Conservation (phyloP, 768 basidiomycete genomes). For the Termitomyces bulborhizus region DNA sequence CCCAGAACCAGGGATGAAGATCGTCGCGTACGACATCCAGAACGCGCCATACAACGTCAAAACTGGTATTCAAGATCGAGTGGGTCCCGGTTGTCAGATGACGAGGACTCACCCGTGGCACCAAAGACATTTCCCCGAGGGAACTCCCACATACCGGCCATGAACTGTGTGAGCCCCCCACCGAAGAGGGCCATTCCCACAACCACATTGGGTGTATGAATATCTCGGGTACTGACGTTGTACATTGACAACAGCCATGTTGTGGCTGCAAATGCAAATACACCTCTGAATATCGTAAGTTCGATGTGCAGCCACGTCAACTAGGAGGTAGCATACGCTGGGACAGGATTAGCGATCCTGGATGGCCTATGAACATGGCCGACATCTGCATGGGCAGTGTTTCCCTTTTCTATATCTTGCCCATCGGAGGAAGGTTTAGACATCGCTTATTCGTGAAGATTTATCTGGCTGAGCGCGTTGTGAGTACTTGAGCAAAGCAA, state of each 20-base stretch:
- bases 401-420: conserved; percentile 3
- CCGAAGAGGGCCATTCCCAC: conserved; percentile 72
- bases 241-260: conserved; percentile 67
- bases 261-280: conserved; percentile 38
- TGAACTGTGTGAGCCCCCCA: conserved; percentile 73
- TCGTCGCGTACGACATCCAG: conserved; percentile 73
- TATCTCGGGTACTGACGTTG: conserved; percentile 47
- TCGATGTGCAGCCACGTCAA: not conserved
- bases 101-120: conserved; percentile 43
- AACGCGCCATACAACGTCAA: conserved; percentile 73
- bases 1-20: conserved; percentile 62
- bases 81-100: not conserved
- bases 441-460: not conserved
- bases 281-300: conserved; percentile 17
- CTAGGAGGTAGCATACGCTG: conserved; percentile 19
- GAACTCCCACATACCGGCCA: conserved; percentile 81
- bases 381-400: not conserved
- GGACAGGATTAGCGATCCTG: conserved; percentile 26
- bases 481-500: not conserved
- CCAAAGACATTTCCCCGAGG: conserved; percentile 57
- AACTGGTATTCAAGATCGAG: conserved; percentile 27
- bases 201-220: conserved; percentile 52
- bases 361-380: conserved; percentile 10
- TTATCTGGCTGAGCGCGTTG: too few relatives aligned
- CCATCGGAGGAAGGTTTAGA: not conserved